Evolutionary conservation across 78 protist genomes (phyloP).

Genomic region (Ministeria vibrans): DNA sequence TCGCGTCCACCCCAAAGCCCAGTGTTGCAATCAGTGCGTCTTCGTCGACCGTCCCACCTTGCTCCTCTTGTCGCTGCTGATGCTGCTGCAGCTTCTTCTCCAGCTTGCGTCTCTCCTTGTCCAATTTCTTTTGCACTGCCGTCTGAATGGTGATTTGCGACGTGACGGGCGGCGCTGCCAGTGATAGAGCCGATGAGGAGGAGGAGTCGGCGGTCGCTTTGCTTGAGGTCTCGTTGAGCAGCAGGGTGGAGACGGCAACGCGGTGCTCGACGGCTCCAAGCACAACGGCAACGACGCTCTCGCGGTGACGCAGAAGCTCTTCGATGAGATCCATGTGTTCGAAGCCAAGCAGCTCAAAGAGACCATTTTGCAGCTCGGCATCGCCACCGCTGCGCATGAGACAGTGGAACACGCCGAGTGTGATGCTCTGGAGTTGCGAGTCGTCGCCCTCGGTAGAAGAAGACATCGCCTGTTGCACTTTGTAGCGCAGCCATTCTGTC

Average conservation of each 20-base stretch:
- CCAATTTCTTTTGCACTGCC: too few species aligned
- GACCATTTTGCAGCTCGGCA: neutral
- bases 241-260: neutral
- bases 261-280: neutral
- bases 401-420: neutral
- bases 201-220: neutral
- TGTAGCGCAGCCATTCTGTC: neutral
- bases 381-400: neutral
- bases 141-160: too few species aligned
- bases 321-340: conserved; percentile 13
- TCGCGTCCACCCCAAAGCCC: too few species aligned
- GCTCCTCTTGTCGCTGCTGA: too few species aligned
- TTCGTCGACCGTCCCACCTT: too few species aligned
- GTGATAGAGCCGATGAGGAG: neutral
- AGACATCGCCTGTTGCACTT: conserved; percentile 1
- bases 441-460: too few species aligned
- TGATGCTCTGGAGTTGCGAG: too few species aligned
- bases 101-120: too few species aligned
- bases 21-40: too few species aligned
- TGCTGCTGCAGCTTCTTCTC: too few species aligned
- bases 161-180: too few species aligned
- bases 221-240: neutral
- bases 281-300: neutral
- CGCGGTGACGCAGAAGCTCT: neutral
- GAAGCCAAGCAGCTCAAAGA: conserved; percentile 20